Conservation (phyloP, 2,329 filamentous ascomycete genomes). For the Aspergillus vadensis region DNA sequence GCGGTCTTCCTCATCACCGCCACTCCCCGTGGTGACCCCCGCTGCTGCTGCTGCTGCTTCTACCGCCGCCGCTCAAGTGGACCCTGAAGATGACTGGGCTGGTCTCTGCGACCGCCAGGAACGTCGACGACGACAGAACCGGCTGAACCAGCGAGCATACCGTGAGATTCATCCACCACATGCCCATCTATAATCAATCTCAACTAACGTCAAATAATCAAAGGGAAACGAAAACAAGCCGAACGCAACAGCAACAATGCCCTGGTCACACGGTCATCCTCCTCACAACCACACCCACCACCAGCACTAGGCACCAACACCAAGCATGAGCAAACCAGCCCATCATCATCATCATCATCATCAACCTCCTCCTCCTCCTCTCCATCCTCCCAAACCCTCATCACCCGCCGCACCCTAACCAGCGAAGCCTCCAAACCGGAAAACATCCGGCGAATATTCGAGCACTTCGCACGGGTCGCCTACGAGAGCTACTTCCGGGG, state of each 20-base stretch:
- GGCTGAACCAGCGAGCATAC: slow-evolving; percentile 35
- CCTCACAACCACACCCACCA: not conserved
- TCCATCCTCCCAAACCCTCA: not conserved
- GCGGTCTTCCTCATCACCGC: not conserved
- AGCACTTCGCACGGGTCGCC: slow-evolving; percentile 25
- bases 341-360: not conserved
- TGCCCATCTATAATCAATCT: not conserved
- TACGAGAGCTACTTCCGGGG: slow-evolving; percentile 30
- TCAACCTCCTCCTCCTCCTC: not conserved
- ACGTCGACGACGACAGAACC: slow-evolving; percentile 33
- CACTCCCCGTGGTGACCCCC: not conserved
- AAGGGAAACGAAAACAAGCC: slow-evolving; percentile 28
- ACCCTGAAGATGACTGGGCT: slow-evolving; percentile 27
- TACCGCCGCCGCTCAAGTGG: not conserved
- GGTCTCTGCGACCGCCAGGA: slow-evolving; percentile 30
- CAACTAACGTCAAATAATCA: not conserved
- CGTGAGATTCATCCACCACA: slow-evolving; percentile 19
- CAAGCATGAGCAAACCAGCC: not conserved
- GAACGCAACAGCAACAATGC: slow-evolving; percentile 4
- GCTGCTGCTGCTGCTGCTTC: not conserved
- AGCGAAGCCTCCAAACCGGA: not conserved
- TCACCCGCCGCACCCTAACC: not conserved
- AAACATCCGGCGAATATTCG: slow-evolving; percentile 12
- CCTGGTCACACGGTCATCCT: not conserved
- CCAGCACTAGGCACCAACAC: not conserved